Evolutionary conservation across 805 yeast genomes (phyloP), one percentile per base, ranked within the genome.

Genomic region (Yarrowia yakushimensis): DNA sequence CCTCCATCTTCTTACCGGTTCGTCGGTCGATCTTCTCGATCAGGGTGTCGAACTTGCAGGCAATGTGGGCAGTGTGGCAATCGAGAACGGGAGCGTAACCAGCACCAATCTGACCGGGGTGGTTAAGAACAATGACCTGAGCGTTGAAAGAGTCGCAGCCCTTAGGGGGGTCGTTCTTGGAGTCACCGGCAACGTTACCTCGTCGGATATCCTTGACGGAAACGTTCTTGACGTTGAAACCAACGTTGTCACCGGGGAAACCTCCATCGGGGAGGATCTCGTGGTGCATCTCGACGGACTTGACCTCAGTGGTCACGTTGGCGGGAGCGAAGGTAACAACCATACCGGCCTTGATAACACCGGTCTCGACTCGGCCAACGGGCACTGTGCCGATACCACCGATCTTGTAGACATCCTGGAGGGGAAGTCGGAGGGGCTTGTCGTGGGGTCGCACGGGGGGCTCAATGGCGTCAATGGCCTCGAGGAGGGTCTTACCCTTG

Each of bases 381-480:
- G 94, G 93, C 82, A 88, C 96, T 74, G 93, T 86, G 73, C 91
- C 92, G 74, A 87, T 85, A 82, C 89, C 92, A 83, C 93, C 93
- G 76, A 88, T 88, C 90, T 87, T 87, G 91, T 88, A 87, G 74
- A 88, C 90, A 83, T 88, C 96, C 81, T 86, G 90, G 77, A 88
- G 85, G 75, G 93, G 93, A 78, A 88, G 85, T 79, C 93, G 87
- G 78, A 88, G 88, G 74, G 93, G 89, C 85, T 86, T 87, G 79
- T 85, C 88, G 74, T 87, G 81, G 76, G 93, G 93, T 79, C 93
- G 86, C 72, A 78, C 66, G 69, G 91, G 90, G 75, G 88, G 88
- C 77, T 86, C 91, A 73, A 87, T 81, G 73, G 90, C 82, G 76
- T 88, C 96, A 74, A 88, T 85, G 73, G 94, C 92, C 79, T 86